Percentiles rank a stretch among this genome's conserved stretches.
These are phyloP conservation scores for Chalciporus chontae DNA, from an alignment of 768 basidiomycete genomes.

Conservation along the genomic window DNA sequence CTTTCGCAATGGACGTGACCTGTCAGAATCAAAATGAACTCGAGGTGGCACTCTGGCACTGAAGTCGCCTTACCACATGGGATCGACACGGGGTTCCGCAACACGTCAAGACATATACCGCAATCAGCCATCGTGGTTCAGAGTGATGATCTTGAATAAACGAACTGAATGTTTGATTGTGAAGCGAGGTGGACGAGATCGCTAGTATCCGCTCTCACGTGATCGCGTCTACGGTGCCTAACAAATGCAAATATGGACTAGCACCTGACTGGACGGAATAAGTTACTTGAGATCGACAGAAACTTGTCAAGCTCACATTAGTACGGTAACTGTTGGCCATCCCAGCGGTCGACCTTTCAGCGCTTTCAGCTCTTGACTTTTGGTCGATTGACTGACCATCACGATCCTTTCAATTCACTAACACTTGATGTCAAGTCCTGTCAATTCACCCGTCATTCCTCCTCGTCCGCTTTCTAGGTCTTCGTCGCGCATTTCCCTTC, in stretches of 20 bases:
- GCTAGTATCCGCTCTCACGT: conserved; percentile 15
- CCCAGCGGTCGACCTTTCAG: not conserved
- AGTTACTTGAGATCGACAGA: not conserved
- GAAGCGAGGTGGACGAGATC: not conserved
- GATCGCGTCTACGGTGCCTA: conserved; percentile 23
- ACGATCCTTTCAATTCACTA: conserved; percentile 25
- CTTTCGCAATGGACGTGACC: conserved; percentile 66
- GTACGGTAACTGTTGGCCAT: not conserved
- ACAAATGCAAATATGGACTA: conserved; percentile 24
- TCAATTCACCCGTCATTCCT: conserved; percentile 31
- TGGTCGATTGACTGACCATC: conserved; percentile 19
- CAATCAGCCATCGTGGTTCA: conserved; percentile 47
- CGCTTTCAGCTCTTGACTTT: conserved; percentile 6
- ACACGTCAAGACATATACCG: conserved; percentile 55
- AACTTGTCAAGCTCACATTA: conserved; percentile 2
- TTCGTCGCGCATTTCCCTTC: conserved; percentile 47
- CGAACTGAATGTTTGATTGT: not conserved
- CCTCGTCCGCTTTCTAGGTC: conserved; percentile 42
- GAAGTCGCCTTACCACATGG: conserved; percentile 53
- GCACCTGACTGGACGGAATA: not conserved
- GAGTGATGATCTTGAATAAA: not conserved
- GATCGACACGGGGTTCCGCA: conserved; percentile 53
- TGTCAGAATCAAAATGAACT: conserved; percentile 21
- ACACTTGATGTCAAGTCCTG: conserved; percentile 33
- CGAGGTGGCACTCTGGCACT: not conserved